Percentiles rank a stretch among this genome's conserved stretches.
Conservation (phyloP, 306 rosid species). For the Argentina anserina region DNA sequence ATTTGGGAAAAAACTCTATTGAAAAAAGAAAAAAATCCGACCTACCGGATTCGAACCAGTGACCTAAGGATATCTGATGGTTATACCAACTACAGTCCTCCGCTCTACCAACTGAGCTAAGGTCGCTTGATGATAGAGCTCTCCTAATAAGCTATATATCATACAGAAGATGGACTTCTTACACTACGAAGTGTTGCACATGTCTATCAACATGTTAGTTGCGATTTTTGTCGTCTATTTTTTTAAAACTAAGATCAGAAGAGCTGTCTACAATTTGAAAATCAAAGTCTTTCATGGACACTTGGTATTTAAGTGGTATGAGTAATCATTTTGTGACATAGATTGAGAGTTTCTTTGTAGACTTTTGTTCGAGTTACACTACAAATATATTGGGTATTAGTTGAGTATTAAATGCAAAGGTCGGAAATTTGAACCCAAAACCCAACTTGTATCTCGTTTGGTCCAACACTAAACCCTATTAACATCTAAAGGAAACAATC, state of each 20-base stretch:
- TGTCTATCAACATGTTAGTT: no score
- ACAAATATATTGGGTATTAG: not conserved
- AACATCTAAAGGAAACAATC: not conserved
- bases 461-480: slow-evolving; percentile 9
- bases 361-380: no score
- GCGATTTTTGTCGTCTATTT: no score
- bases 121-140: not conserved
- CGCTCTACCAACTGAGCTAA: slow-evolving; percentile 19
- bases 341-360: no score
- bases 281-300: no score
- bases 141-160: no score
- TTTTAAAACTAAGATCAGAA: no score
- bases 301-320: no score
- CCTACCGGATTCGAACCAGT: slow-evolving; percentile 23
- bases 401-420: not conserved
- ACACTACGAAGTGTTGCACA: no score
- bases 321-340: no score
- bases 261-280: no score
- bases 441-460: not conserved
- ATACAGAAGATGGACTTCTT: no score
- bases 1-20: not conserved
- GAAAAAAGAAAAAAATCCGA: not conserved
- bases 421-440: not conserved
- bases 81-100: slow-evolving; percentile 4
- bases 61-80: slow-evolving; percentile 10